Percentiles rank a stretch among this genome's conserved stretches.
phyloP scores from a whole-genome alignment of 2,329 filamentous ascomycete genomes.

The Paecilomyces formosus region DNA sequence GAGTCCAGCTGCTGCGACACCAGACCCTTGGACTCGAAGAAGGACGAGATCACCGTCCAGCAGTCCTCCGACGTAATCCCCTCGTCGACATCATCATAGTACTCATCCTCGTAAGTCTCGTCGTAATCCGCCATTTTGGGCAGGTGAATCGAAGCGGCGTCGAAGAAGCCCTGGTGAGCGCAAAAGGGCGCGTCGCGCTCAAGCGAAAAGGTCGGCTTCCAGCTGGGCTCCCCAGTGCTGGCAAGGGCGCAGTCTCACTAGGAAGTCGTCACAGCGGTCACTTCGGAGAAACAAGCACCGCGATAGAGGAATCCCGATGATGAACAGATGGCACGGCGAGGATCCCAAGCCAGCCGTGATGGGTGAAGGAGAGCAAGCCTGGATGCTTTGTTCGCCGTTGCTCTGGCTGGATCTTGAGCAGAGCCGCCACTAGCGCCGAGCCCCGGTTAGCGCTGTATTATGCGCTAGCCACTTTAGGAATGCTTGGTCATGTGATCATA shows the following conservation, averaged over 20 bases:
- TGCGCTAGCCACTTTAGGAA: background rate
- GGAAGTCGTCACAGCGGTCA: constrained; percentile 1
- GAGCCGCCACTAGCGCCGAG: constrained; percentile 23
- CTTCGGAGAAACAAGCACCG: constrained; percentile 4
- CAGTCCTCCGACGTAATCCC: constrained; percentile 93
- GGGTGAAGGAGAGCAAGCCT: constrained; percentile 13
- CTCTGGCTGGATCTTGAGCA: constrained; percentile 23
- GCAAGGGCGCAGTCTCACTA: constrained; percentile 4
- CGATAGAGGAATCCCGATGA: constrained; percentile 17
- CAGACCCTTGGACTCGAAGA: constrained; percentile 92
- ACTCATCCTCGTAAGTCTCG: constrained; percentile 61
- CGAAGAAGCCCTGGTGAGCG: constrained; percentile 8
- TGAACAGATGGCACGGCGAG: constrained; percentile 14
- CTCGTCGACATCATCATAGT: constrained; percentile 60
- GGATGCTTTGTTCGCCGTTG: constrained; percentile 12
- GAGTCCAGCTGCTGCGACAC: constrained; percentile 98
- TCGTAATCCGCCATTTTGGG: constrained; percentile 49
- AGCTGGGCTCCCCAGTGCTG: constrained; percentile 7
- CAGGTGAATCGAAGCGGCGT: constrained; percentile 1
- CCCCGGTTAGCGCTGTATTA: constrained; percentile 13
- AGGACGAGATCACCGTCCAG: constrained; percentile 95
- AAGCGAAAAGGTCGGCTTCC: constrained; percentile 12
- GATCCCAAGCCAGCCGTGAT: constrained; percentile 17
- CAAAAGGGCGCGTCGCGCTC: constrained; percentile 20
- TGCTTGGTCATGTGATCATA: constrained; percentile 15